Evolutionary conservation across 2,329 filamentous ascomycete genomes (phyloP).

Genomic region (Tolypocladium endophyticum): DNA sequence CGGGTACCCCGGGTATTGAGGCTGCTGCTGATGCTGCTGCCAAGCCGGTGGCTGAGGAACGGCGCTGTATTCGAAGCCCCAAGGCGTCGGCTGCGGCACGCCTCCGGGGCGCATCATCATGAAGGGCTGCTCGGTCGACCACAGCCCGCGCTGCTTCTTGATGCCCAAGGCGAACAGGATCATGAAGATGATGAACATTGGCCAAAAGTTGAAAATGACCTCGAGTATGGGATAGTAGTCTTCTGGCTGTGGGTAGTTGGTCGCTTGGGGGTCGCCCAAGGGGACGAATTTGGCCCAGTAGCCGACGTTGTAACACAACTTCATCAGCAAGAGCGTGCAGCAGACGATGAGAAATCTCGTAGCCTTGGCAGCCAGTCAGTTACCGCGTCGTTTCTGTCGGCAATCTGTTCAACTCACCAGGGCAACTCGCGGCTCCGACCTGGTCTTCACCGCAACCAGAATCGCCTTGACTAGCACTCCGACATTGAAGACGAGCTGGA

Average conservation of each 20-base stretch:
- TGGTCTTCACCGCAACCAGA: constrained; percentile 10
- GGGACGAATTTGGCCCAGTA: constrained; percentile 4
- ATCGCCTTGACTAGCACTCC: constrained; percentile 7
- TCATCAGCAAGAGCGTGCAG: constrained; percentile 14
- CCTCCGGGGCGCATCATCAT: constrained; percentile 1
- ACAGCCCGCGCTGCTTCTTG: constrained; percentile 14
- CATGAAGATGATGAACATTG: constrained; percentile 12
- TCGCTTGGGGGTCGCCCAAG: neutral
- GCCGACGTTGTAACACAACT: constrained; percentile 12
- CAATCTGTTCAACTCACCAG: constrained; percentile 5
- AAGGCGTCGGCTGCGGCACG: constrained; percentile 5
- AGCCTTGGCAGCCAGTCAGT: constrained; percentile 4
- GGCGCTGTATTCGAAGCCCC: constrained; percentile 9
- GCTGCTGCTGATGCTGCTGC: neutral
- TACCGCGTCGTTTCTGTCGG: too few species aligned
- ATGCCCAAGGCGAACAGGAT: constrained; percentile 16
- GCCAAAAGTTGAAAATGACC: constrained; percentile 13
- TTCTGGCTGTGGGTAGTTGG: neutral
- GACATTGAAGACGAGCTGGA: constrained; percentile 8
- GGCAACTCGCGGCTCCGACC: constrained; percentile 5
- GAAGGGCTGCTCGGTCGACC: constrained; percentile 11
- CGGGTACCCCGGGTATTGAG: too few species aligned
- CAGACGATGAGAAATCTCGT: constrained; percentile 12
- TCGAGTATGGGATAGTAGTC: constrained; percentile 10
- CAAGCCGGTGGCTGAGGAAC: constrained; percentile 5